Percentiles rank a stretch among this genome's conserved stretches.
Evolutionary conservation across 2,329 filamentous ascomycete genomes (phyloP).

Genomic region (Epichloe uncinata): DNA sequence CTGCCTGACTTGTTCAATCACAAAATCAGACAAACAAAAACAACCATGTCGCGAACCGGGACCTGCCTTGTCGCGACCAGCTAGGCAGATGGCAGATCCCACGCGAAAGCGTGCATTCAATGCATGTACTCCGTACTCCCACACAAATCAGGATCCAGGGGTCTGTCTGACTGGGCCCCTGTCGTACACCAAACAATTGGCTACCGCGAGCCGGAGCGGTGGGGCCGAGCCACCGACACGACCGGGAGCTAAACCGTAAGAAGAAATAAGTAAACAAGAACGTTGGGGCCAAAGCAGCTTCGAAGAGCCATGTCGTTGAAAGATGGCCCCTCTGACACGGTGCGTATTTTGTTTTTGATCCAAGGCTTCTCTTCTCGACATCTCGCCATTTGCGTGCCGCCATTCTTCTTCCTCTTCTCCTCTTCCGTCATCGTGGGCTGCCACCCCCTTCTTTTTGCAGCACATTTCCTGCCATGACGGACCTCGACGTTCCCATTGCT

Average conservation of each 20-base stretch:
- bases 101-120: not conserved
- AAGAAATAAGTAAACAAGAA: constrained; percentile 35
- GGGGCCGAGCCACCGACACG: constrained; percentile 11
- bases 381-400: too few relatives aligned
- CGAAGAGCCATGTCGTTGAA: not conserved
- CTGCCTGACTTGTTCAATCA: too few relatives aligned
- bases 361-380: not conserved
- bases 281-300: not conserved
- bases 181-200: constrained; percentile 13
- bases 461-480: constrained; percentile 17
- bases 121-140: not conserved
- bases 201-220: constrained; percentile 12
- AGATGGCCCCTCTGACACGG: not conserved
- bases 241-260: constrained; percentile 21
- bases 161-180: not conserved
- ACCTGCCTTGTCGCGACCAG: not conserved
- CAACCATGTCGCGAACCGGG: not conserved
- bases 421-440: not conserved
- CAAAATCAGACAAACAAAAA: not conserved
- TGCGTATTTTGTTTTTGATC: not conserved
- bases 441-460: too few relatives aligned
- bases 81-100: too few relatives aligned
- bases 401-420: not conserved
- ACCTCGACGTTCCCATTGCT: constrained; percentile 38
- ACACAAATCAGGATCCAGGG: not conserved